Conservation (phyloP, 208 protist species). For the Eutreptiella sp. region DNA sequence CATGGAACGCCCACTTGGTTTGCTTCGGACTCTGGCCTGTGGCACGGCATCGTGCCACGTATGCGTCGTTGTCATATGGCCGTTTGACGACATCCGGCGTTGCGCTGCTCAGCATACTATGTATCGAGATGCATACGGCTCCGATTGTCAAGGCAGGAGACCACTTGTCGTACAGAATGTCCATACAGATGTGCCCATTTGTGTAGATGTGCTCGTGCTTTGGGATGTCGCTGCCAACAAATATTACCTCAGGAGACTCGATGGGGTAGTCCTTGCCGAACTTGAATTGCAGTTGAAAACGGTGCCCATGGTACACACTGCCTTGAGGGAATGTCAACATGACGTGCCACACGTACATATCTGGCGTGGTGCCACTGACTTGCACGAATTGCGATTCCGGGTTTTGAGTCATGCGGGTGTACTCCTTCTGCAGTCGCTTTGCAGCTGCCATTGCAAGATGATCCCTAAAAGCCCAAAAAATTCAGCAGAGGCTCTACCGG, state of each 20-base stretch:
- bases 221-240: slow-evolving; percentile 4
- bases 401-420: no score
- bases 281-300: slow-evolving; percentile 4
- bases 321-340: no score
- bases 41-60: background rate
- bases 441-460: no score
- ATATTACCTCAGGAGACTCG: slow-evolving; percentile 18
- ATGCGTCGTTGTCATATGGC: slow-evolving; percentile 13
- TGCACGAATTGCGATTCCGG: no score
- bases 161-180: slow-evolving; percentile 22
- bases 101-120: slow-evolving; percentile 11
- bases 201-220: slow-evolving; percentile 19
- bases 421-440: no score
- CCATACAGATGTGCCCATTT: slow-evolving; percentile 23
- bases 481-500: no score
- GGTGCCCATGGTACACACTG: slow-evolving; percentile 5
- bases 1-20: slow-evolving; percentile 19
- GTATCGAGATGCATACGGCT: slow-evolving; percentile 6
- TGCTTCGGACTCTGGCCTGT: slow-evolving; percentile 24
- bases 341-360: no score
- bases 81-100: background rate
- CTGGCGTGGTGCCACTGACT: no score
- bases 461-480: no score
- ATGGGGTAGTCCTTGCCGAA: slow-evolving; percentile 21
- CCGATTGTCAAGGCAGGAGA: slow-evolving; percentile 19